Conservation (phyloP, 2,329 filamentous ascomycete species). For the Paramyrothecium sp. region DNA sequence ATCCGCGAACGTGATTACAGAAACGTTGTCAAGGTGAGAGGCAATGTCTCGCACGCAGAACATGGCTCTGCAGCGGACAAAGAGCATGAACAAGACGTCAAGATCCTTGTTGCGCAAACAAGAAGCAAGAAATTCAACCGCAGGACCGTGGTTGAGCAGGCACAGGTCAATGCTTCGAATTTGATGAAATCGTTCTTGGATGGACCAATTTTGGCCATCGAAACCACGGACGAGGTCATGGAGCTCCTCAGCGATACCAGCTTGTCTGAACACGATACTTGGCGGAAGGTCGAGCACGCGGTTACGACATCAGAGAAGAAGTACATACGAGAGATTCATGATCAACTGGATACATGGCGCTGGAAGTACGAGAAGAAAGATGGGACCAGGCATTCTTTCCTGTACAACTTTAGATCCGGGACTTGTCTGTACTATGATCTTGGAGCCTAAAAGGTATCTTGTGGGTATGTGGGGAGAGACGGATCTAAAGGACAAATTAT, state of each 20-base stretch:
- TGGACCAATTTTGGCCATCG: conserved; percentile 82
- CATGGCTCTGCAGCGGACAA: conserved; percentile 22
- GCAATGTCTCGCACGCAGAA: conserved; percentile 27
- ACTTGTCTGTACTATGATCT: conserved; percentile 86
- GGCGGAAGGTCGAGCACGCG: conserved; percentile 77
- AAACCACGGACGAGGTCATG: conserved; percentile 81
- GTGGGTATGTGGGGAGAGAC: background rate
- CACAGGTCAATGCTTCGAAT: conserved; percentile 56
- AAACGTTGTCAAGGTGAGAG: conserved; percentile 45
- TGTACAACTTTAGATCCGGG: conserved; percentile 88
- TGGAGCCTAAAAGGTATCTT: conserved; percentile 22
- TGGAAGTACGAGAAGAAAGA: conserved; percentile 52
- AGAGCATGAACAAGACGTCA: conserved; percentile 67
- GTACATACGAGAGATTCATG: conserved; percentile 80
- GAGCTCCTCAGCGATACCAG: conserved; percentile 72
- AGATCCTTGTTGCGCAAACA: conserved; percentile 79
- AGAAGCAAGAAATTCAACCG: conserved; percentile 91
- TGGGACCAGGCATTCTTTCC: conserved; percentile 70
- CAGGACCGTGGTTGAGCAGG: conserved; percentile 80
- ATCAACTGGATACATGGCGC: conserved; percentile 66
- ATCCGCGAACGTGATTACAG: conserved; percentile 74
- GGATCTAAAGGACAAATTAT: no score
- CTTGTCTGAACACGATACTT: conserved; percentile 78
- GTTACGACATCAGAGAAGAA: conserved; percentile 75
- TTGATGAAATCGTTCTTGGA: conserved; percentile 70